Base-by-base conservation (phyloP, 2,329 filamentous ascomycete species). In the Zasmidium angulare region DNA sequence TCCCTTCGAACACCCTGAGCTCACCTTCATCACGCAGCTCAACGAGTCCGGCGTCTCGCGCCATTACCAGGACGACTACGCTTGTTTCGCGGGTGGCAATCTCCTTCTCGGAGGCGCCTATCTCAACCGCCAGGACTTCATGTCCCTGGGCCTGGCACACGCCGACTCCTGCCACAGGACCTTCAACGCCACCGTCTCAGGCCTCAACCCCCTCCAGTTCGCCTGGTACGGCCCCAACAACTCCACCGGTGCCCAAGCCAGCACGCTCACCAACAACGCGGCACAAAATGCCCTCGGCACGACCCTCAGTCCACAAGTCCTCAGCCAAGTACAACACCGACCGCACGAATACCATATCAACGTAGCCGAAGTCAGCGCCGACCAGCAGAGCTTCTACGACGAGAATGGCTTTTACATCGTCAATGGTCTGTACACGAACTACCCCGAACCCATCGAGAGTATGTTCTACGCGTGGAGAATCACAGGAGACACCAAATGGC, bases 41-140 rank as follows among this genome's bases (percentile, higher is more conserved):
- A 43, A 43, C 36, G 36, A 43, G 14, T 43, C 36, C 36, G 36
- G 36, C n/a, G 36, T 43, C 36, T 43, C 36, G 36, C 36, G 36
- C 36, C 36, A 43, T 17, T 43, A 10, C 36, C 36, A 43, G n/a
- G 36, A 43, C n/a, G 36, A 43, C 36, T 43, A 43, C 36, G 89
- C 89, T 29, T 95, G 90, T 74, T 96, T 96, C 69, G 85, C 89
- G 56, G 91, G 90, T 29, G 91, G 92, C 20, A 96, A 89, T 74
- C 91, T 96, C 76, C 87, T 96, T 66, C 84, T 96, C 19, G 91
- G 88, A 23, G 91, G 91, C 2, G 82, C 89, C 22, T 84, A 88
- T 1, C 83, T 96, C 46, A 76, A 81, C 46, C 77, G 84, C 53
- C 78, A 85, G 50, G 82, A 86, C 20, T 93, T 93, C 74, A 80